A percentile compares a stretch with the other conserved stretches of the same genome.
These are phyloP conservation scores for Boletus rubescentipes DNA, from an alignment of 768 basidiomycete species.

Conservation along the genomic window DNA sequence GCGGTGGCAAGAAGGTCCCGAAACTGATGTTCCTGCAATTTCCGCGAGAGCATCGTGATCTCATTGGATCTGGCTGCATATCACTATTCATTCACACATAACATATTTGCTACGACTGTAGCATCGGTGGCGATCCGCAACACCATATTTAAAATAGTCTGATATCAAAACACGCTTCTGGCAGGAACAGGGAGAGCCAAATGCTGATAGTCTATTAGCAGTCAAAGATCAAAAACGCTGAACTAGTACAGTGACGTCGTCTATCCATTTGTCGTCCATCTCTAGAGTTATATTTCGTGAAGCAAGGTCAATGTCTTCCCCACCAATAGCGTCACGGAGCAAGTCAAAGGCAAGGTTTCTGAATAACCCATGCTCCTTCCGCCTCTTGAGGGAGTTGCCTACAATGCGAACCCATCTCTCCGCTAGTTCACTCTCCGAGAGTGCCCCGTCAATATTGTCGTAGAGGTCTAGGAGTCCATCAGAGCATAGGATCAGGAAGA, in stretches of 20 bases:
- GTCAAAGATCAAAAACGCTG: constrained; percentile 34
- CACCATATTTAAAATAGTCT: constrained; percentile 8
- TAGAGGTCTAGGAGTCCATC: constrained; percentile 48
- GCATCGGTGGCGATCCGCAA: constrained; percentile 5
- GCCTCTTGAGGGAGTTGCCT: constrained; percentile 26
- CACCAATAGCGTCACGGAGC: constrained; percentile 44
- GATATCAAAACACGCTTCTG: neutral
- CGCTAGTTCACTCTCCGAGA: constrained; percentile 29
- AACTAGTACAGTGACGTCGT: constrained; percentile 47
- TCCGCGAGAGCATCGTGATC: neutral
- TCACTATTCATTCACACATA: constrained; percentile 12
- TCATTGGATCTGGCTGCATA: constrained; percentile 3
- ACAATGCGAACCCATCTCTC: constrained; percentile 37
- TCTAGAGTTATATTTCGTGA: constrained; percentile 49
- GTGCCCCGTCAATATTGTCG: constrained; percentile 22
- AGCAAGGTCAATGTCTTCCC: constrained; percentile 37
- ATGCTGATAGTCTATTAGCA: constrained; percentile 1
- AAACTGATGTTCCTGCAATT: neutral
- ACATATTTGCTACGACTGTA: constrained; percentile 13
- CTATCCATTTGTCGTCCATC: constrained; percentile 52
- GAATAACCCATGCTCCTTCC: constrained; percentile 11
- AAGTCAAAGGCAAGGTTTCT: constrained; percentile 41
- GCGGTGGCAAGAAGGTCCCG: neutral
- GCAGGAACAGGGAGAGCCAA: neutral
- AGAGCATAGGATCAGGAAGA: constrained; percentile 42